A percentile compares a stretch with the other conserved stretches of the same genome.
Conservation (phyloP, 306 rosid species). For the Ochetophila trinervis region DNA sequence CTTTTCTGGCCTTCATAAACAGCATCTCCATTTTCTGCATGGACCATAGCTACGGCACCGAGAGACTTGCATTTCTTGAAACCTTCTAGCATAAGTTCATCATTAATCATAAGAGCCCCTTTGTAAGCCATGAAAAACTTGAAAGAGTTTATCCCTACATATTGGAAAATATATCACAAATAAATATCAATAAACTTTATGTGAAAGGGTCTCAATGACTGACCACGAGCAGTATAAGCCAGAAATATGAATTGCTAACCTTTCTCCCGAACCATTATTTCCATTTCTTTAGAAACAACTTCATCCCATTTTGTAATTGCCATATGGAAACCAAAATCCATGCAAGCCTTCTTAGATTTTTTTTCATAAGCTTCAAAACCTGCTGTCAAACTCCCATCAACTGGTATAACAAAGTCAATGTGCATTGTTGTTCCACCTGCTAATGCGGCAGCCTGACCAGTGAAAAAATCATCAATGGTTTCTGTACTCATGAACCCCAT, state of each 20-base stretch:
- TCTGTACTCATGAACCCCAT: conserved; percentile 63
- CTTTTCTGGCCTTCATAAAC: conserved; percentile 80
- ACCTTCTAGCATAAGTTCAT: conserved; percentile 84
- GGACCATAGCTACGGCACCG: conserved; percentile 97
- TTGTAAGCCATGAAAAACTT: conserved; percentile 96
- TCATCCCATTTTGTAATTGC: conserved; percentile 96
- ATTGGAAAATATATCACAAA: neutral
- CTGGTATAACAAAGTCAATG: conserved; percentile 83
- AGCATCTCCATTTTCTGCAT: conserved; percentile 98
- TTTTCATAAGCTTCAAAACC: conserved; percentile 81
- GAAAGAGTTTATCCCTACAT: conserved; percentile 87
- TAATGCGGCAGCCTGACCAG: conserved; percentile 97
- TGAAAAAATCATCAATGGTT: conserved; percentile 77
- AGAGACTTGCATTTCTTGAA: conserved; percentile 87
- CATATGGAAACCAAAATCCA: conserved; percentile 97
- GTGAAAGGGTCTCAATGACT: neutral
- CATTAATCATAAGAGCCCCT: conserved; percentile 77
- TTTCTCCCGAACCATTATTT: conserved; percentile 79
- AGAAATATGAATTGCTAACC: conserved; percentile 42
- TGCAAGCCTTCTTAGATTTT: conserved; percentile 75
- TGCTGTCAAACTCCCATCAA: conserved; percentile 58
- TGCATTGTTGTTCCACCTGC: conserved; percentile 99
- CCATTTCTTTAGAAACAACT: conserved; percentile 77
- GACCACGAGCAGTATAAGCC: conserved; percentile 7
- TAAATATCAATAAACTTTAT: conserved; percentile 11